Base-by-base conservation (phyloP, 139 green algal genomes). In the Chlorella sp. region DNA sequence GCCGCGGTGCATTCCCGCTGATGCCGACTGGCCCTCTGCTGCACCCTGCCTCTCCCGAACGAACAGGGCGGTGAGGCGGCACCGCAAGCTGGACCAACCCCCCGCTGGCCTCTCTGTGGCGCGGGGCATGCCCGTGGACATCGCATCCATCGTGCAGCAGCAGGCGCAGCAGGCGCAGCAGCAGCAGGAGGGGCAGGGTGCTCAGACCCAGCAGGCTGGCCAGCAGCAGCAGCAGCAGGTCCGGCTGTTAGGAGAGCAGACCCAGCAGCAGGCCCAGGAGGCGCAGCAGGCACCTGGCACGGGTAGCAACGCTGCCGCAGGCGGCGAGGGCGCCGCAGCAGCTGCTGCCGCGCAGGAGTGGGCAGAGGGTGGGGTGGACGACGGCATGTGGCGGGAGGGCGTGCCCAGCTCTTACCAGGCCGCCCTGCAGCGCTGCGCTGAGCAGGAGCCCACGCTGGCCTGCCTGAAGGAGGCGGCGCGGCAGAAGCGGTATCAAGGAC, bases 381-480 rank as follows among this genome's bases (percentile, higher is more conserved):
- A 60, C 51, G 24, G 51, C 51, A 60, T 60, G 2, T 60, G 51
- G 51, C 9, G 24, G 51, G 51, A 60, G 14, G 51, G 51, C 51
- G 51, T 60, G 51, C 51, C 51, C 11, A 60, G 51, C 51, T 44
- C 72, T 28, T 83, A 83, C 56, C 76, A 82, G 2, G 19, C 1
- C 3, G 76, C 76, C 7, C 76, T 82, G 36, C 11, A 82, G 56
- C 41, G 60, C 16, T 88, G 84, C 56, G 48, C 62, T 24, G 51
- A 60, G 9, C 13, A 26, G 51, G 51, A 60, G 51, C 51, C 51
- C 51, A 86, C 76, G 14, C 76, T 88, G 43, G 78, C 69, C 7
- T 88, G 84, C 36, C 58, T 88, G 67, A 36, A 64, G 51, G 84
- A 88, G 24, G 84, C 84, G 11, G 76, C 82, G 67, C 36, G 9